Evolutionary conservation across 2,329 filamentous ascomycete genomes (phyloP).

Genomic region (Paraconiothyrium sp.): DNA sequence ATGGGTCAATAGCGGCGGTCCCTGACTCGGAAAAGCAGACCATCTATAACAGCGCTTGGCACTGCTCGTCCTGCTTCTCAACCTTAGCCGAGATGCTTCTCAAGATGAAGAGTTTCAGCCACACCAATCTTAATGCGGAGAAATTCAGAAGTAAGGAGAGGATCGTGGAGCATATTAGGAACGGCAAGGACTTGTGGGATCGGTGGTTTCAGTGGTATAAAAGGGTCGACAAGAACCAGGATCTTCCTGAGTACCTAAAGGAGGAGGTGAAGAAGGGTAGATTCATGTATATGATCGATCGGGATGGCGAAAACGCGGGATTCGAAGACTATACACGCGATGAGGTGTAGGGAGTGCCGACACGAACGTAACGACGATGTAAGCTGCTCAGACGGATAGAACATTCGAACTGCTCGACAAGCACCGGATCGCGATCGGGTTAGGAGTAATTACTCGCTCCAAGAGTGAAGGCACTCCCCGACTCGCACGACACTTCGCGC

Average conservation of each 20-base stretch:
- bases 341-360: neutral
- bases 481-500: too few relatives aligned
- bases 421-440: too few relatives aligned
- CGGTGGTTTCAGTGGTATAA: slow-evolving; percentile 21
- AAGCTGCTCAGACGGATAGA: too few relatives aligned
- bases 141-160: slow-evolving; percentile 16
- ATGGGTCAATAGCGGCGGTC: slow-evolving; percentile 3
- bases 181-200: slow-evolving; percentile 19
- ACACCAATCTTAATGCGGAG: slow-evolving; percentile 20
- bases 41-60: slow-evolving; percentile 16
- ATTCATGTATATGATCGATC: slow-evolving; percentile 18
- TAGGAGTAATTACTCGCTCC: too few relatives aligned
- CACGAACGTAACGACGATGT: too few relatives aligned
- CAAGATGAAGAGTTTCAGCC: slow-evolving; percentile 21
- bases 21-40: slow-evolving; percentile 12
- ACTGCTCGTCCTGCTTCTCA: slow-evolving; percentile 19
- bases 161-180: slow-evolving; percentile 13
- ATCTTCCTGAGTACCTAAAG: slow-evolving; percentile 14
- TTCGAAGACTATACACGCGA: slow-evolving; percentile 16
- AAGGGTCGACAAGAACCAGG: slow-evolving; percentile 11
- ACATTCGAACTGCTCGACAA: too few relatives aligned
- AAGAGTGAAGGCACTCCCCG: too few relatives aligned
- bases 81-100: slow-evolving; percentile 16
- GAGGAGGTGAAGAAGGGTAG: slow-evolving; percentile 12
- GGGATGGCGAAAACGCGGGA: slow-evolving; percentile 12